A percentile compares a stretch with the other conserved stretches of the same genome.
Conservation (phyloP, 2,329 filamentous ascomycete genomes). For the Penicillium sp. region DNA sequence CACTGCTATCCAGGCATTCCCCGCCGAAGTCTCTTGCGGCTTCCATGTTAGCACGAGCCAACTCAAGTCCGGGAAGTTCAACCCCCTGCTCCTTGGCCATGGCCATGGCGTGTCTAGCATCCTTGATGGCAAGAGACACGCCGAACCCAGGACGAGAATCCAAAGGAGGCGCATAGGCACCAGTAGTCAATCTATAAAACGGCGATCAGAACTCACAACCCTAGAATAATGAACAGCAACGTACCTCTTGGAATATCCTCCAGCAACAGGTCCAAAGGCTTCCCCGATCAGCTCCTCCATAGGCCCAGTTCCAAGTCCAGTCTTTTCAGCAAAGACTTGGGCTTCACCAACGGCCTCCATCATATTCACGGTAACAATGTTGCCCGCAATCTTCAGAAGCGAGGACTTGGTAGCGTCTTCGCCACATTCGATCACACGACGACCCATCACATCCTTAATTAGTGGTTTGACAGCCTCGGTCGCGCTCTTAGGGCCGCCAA, state of each 20-base stretch:
- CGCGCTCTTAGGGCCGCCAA: conserved; percentile 40
- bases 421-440: conserved; percentile 46
- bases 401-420: conserved; percentile 45
- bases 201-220: neutral
- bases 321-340: conserved; percentile 50
- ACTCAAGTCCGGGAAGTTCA: conserved; percentile 34
- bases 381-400: conserved; percentile 49
- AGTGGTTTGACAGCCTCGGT: conserved; percentile 40
- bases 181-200: conserved; percentile 40
- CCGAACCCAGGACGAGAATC: conserved; percentile 39
- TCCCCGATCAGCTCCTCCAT: conserved; percentile 48
- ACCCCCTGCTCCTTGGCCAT: conserved; percentile 35
- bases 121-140: conserved; percentile 41
- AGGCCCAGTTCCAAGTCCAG: conserved; percentile 43
- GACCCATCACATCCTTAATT: conserved; percentile 47
- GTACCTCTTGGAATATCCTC: conserved; percentile 45
- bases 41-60: conserved; percentile 40
- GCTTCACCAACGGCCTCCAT: conserved; percentile 50
- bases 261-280: conserved; percentile 46
- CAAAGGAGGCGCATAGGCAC: conserved; percentile 43
- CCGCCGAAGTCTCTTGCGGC: conserved; percentile 38
- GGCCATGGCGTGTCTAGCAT: conserved; percentile 36
- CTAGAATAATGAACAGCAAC: neutral
- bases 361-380: conserved; percentile 46
- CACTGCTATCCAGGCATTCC: conserved; percentile 41